Base-by-base conservation (phyloP, 2,329 filamentous ascomycete genomes). In the Celoporthe dispersa region DNA sequence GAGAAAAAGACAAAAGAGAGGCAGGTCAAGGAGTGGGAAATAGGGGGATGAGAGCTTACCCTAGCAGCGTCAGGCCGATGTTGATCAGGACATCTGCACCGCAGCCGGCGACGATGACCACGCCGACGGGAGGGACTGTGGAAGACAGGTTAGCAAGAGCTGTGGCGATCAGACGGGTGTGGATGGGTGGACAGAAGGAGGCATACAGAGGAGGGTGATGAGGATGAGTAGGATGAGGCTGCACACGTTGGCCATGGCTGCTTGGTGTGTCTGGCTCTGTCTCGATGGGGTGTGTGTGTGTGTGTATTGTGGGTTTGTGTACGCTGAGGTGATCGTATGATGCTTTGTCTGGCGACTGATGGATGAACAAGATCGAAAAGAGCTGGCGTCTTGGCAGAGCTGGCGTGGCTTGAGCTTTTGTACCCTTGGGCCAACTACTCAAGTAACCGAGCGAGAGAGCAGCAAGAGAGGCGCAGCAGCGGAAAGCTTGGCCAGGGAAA, bases 41-140 rank as follows among this genome's bases (percentile, higher is more conserved):
- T 41, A 2, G 65, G 53, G 41, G 57, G 57, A 33, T 28, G 37
- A 28, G 25, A 28, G 77, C 84, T 70, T 78, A 88, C 85, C 90
- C 90, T 31, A 92, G 84, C 37, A 92, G 75, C 0, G 90, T 92
- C 72, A 92, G 80, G 74, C 87, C 84, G 75, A 92, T 86, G 78
- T 92, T 92, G 80, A 92, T 87, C 66, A 90, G 82, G 44, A 92
- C 79, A 75, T 92, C 90, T 75, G 81, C 79, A 57, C 90, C 89
- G 76, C 89, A 92, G 76, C 90, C 90, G 69, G 89, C 86, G 66
- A 92, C 85, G 64, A 86, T 80, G 77, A 84, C 90, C 60, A 91
- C 89, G 64, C 89, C 90, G 68, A 90, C 78, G 19, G 90, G 90
- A 66, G 90, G 90, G 70, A 91, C 90, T 92, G 61, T 25, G 19